Evolutionary conservation across 176 grass and related monocot species (phyloP), one percentile per base, ranked within the genome.

Genomic region (Ananas comosus): DNA sequence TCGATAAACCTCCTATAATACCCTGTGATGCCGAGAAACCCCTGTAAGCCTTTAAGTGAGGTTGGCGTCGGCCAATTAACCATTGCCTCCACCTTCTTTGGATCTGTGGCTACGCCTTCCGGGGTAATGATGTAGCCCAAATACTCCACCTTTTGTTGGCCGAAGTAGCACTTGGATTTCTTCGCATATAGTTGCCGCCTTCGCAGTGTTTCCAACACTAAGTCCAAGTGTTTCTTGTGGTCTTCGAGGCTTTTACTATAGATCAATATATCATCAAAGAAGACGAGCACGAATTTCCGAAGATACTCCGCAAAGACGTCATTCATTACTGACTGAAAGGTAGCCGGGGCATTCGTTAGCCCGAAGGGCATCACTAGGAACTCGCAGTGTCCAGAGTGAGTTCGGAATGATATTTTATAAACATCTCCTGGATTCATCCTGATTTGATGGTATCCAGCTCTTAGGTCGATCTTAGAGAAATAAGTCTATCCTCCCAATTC

Each of bases 1-100:
- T 65, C 11, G 22, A 75, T 65, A n/a, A 75, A 75, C 14, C 64
- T 75, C 22, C 28, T 6, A 13, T 28, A 65, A 12, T 50, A 75
- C 2, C 72, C 29, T 12, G 72, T 75, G 10, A 51, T 16, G 2
- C 33, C 57, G 1, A 75, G 13, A 65, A 75, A 75, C 4, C 9
- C 72, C 3, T 28, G 18, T 21, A 75, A 25, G 3, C 11, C 72
- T 6, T 51, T 28, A 1, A 75, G 1, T 24, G 14, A 12, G 53
- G 53, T 54, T 14, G 52, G 70, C 21, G 6, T 57, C 11, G 23
- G 51, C n/a, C 70, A 73, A 17, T 33, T 49, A 12, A 3, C 11
- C 58, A 51, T 65, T 3, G 22, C 28, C 1, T 11, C 72, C 10
- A 51, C 48, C 21, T 65, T 75, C n/a, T 21, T 19, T 5, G 25